Evolutionary conservation across 2,329 filamentous ascomycete genomes (phyloP).

Genomic region (Sphaerulina musiva): DNA sequence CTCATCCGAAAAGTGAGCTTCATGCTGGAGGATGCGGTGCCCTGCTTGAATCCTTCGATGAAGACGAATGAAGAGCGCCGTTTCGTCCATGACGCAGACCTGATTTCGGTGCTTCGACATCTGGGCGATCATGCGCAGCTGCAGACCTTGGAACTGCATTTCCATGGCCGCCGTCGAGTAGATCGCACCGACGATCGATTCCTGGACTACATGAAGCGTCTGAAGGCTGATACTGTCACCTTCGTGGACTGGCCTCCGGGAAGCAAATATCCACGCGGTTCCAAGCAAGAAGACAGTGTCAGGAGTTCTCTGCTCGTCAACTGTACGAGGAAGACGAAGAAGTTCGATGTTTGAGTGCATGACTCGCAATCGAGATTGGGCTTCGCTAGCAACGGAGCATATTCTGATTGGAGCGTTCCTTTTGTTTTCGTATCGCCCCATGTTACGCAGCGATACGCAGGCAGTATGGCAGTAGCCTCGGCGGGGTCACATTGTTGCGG

Average conservation of each 20-base stretch:
- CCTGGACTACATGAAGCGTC: slow-evolving; percentile 39
- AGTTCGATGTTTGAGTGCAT: slow-evolving; percentile 17
- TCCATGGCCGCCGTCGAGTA: slow-evolving; percentile 37
- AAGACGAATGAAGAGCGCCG: slow-evolving; percentile 40
- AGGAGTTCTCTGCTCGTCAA: slow-evolving; percentile 29
- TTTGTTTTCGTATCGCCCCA: not conserved
- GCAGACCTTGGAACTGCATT: slow-evolving; percentile 38
- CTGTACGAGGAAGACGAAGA: slow-evolving; percentile 23
- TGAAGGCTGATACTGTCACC: slow-evolving; percentile 40
- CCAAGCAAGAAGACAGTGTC: slow-evolving; percentile 33
- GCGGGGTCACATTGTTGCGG: not conserved
- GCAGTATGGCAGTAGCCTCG: not conserved
- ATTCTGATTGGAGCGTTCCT: not conserved
- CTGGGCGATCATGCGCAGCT: slow-evolving; percentile 39
- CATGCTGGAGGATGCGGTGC: slow-evolving; percentile 42
- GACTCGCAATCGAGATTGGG: slow-evolving; percentile 6
- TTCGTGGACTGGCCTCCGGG: slow-evolving; percentile 29
- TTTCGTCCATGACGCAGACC: slow-evolving; percentile 43
- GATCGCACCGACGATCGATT: slow-evolving; percentile 38
- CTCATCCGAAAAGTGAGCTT: slow-evolving; percentile 43
- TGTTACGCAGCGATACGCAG: not conserved
- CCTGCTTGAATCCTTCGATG: slow-evolving; percentile 37
- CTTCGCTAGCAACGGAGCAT: not conserved
- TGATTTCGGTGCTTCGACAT: slow-evolving; percentile 42
- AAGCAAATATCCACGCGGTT: slow-evolving; percentile 22